Conservation (phyloP, 306 rosid genomes). For the Sechiopsis laciniata region DNA sequence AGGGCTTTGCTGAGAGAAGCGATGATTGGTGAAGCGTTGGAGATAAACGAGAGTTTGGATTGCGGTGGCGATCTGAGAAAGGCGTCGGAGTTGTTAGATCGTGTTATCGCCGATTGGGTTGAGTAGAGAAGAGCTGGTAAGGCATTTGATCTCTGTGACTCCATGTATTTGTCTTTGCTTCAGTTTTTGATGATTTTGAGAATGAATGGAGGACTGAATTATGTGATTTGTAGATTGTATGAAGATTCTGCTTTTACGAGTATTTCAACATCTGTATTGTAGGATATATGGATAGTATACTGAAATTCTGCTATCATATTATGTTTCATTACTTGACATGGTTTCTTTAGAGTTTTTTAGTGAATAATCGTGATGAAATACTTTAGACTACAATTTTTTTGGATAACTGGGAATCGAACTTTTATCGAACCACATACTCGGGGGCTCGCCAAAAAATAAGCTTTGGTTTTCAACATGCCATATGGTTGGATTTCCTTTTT, state of each 20-base stretch:
- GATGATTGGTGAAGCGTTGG: conserved; percentile 43
- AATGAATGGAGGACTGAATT: background rate
- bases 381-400: too few species aligned
- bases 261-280: background rate
- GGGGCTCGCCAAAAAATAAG: background rate
- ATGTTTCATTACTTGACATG: background rate
- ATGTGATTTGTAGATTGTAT: background rate
- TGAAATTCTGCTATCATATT: background rate
- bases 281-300: background rate
- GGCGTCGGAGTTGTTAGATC: conserved; percentile 36
- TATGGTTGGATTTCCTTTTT: background rate
- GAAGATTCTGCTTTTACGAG: background rate
- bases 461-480: background rate
- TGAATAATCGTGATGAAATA: background rate
- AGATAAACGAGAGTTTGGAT: conserved; percentile 34
- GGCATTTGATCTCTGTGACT: background rate
- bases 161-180: background rate
- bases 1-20: conserved; percentile 50
- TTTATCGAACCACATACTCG: too few species aligned
- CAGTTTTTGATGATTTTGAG: background rate
- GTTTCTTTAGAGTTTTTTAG: background rate
- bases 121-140: conserved; percentile 33
- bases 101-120: conserved; percentile 34
- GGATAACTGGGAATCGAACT: too few species aligned
- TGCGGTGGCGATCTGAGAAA: conserved; percentile 20